A percentile compares a stretch with the other conserved stretches of the same genome.
Conservation (phyloP, 2,329 filamentous ascomycete species). For the Colletotrichum musicola region DNA sequence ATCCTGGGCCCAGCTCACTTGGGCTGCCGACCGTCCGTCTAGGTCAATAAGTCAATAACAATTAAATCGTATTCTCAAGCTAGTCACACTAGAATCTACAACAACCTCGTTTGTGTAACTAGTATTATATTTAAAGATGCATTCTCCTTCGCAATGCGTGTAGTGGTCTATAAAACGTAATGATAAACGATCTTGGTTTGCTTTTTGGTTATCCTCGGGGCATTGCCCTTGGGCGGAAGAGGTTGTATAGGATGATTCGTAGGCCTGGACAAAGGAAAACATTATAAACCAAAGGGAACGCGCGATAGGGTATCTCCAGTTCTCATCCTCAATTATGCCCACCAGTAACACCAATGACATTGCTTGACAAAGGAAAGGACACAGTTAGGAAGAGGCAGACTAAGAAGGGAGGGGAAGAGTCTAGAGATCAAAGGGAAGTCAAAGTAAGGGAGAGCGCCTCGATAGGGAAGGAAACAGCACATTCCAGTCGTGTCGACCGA, state of each 20-base stretch:
- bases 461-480: background rate
- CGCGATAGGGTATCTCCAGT: slow-evolving; percentile 35
- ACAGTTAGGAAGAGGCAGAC: background rate
- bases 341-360: slow-evolving; percentile 13
- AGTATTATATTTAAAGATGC: background rate
- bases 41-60: too few relatives aligned
- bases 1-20: too few relatives aligned
- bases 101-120: background rate
- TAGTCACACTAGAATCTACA: too few relatives aligned
- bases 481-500: background rate
- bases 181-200: too few relatives aligned
- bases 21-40: too few relatives aligned
- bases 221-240: too few relatives aligned
- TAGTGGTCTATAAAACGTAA: background rate
- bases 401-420: too few relatives aligned
- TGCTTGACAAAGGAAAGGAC: slow-evolving; percentile 2
- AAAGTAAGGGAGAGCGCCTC: background rate
- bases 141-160: background rate
- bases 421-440: background rate
- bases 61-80: too few relatives aligned
- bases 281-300: background rate
- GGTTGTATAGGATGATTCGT: too few relatives aligned
- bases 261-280: background rate
- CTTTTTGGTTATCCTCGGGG: too few relatives aligned
- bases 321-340: slow-evolving; percentile 26